Evolutionary conservation across 352 stramenopile species (phyloP).

Genomic region (Hyaloperonospora brassicae): DNA sequence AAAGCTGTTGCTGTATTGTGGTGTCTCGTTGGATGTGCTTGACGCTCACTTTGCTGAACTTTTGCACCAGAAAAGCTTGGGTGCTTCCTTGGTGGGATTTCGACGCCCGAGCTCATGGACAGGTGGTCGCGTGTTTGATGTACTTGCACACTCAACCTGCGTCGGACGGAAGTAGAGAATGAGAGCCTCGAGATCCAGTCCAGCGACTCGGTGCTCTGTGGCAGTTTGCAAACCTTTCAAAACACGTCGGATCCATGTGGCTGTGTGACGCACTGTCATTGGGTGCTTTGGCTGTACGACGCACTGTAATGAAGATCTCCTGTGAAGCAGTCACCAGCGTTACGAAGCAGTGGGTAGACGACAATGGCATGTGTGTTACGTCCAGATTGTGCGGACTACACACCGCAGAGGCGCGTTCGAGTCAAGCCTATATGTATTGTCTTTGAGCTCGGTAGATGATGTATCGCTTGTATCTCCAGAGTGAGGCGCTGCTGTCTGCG

Average conservation of each 20-base stretch:
- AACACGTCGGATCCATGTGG: conserved; percentile 14
- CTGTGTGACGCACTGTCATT: no score
- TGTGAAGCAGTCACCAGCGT: no score
- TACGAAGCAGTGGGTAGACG: no score
- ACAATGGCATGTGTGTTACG: no score
- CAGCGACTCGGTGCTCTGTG: conserved; percentile 69
- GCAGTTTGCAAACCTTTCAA: conserved; percentile 41
- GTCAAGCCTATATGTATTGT: no score
- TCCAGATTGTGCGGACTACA: no score
- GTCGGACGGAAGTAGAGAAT: conserved; percentile 85
- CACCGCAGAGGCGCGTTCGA: no score
- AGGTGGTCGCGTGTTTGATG: conserved; percentile 76
- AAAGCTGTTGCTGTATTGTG: conserved; percentile 61
- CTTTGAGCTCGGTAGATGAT: no score
- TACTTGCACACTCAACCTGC: conserved; percentile 69
- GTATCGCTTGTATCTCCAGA: no score
- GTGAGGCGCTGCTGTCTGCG: conserved; percentile 7
- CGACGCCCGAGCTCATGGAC: conserved; percentile 57
- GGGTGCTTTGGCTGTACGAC: no score
- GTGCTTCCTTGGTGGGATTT: conserved; percentile 71
- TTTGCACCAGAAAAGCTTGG: conserved; percentile 50
- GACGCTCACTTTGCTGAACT: conserved; percentile 62
- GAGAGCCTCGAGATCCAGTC: conserved; percentile 86
- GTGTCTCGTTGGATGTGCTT: conserved; percentile 44
- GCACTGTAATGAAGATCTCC: no score